Evolutionary conservation across 495 filamentous ascomycete species (phyloP).

Genomic region (Saxophila tyrrhenica): DNA sequence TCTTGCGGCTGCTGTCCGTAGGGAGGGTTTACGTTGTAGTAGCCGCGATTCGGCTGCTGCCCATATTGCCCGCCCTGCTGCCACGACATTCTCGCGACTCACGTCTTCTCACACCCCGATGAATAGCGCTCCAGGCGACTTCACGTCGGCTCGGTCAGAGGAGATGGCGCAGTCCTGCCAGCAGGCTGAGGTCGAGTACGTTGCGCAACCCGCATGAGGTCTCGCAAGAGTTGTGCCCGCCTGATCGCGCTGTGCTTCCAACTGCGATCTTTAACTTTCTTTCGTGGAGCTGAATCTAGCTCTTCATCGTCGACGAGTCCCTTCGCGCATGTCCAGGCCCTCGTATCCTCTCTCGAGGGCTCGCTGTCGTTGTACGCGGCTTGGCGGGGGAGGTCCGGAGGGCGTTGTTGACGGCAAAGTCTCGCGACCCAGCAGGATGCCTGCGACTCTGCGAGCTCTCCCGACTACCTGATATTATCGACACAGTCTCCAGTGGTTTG

Average conservation of each 20-base stretch:
- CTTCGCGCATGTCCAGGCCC: too few relatives aligned
- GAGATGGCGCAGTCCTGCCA: constrained; percentile 7
- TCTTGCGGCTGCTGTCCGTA: constrained; percentile 8
- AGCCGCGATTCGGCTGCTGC: not conserved
- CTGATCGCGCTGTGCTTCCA: too few relatives aligned
- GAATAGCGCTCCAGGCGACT: not conserved
- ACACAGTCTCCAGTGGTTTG: not conserved
- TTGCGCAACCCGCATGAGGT: constrained; percentile 6
- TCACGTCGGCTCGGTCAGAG: not conserved
- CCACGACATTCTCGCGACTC: constrained; percentile 23
- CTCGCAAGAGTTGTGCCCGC: not conserved
- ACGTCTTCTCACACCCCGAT: not conserved
- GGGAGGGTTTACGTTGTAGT: constrained; percentile 3
- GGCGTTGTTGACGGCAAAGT: too few relatives aligned
- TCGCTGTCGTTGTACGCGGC: too few relatives aligned
- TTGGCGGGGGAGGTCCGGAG: not conserved
- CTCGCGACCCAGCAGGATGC: too few relatives aligned
- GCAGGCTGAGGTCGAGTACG: constrained; percentile 5
- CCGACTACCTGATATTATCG: too few relatives aligned
- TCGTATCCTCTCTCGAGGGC: too few relatives aligned
- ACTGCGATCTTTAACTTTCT: too few relatives aligned
- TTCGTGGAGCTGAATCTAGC: not conserved
- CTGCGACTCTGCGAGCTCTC: too few relatives aligned
- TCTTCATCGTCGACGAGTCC: not conserved
- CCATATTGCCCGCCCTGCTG: constrained; percentile 38